Evolutionary conservation across 164 flowering plant genomes (phyloP).

Genomic region (Magnolia sinica): DNA sequence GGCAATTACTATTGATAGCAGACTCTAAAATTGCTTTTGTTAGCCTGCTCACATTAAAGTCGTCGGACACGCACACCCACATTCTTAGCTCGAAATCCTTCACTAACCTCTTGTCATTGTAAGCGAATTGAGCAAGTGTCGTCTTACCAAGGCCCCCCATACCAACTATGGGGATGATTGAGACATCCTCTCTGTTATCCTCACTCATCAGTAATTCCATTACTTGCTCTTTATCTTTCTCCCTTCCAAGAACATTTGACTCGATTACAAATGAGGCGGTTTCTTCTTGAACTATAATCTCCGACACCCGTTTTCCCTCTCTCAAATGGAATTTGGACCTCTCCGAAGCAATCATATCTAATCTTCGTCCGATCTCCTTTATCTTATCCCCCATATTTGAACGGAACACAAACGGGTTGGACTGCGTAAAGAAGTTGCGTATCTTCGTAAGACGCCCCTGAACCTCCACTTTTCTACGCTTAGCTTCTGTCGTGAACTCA

Average conservation of each 20-base stretch:
- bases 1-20: neutral
- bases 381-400: neutral
- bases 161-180: conserved; percentile 9
- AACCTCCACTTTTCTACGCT: neutral
- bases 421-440: neutral
- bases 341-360: neutral
- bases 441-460: neutral
- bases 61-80: conserved; percentile 16
- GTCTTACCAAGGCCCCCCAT: conserved; percentile 16
- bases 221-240: neutral
- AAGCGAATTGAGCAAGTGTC: conserved; percentile 11
- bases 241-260: conserved; percentile 11
- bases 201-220: neutral
- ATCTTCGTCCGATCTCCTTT: neutral
- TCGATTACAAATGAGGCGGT: conserved; percentile 6
- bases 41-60: conserved; percentile 7
- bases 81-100: conserved; percentile 1
- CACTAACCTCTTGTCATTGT: conserved; percentile 1
- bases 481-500: conserved; percentile 1
- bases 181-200: neutral
- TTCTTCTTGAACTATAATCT: neutral
- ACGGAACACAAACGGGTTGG: neutral
- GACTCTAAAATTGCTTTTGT: conserved; percentile 7
- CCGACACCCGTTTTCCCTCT: neutral
- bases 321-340: conserved; percentile 3